phyloP scores from a whole-genome alignment of 1,284 basidiomycete species.

The Naganishia cerealis region DNA sequence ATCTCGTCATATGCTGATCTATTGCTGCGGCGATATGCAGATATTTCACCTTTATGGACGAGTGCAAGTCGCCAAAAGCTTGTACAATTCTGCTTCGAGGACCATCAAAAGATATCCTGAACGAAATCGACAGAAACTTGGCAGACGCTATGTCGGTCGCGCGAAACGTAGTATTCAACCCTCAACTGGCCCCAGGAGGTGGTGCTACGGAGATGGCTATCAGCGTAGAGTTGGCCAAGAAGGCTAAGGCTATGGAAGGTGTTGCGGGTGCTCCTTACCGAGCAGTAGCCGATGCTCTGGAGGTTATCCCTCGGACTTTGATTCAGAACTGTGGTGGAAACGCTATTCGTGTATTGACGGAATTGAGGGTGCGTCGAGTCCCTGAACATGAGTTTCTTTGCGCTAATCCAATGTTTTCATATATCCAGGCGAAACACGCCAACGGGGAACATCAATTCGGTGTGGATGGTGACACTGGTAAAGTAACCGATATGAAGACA shows the following conservation, averaged over 20 bases:
- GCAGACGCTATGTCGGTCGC: conserved; percentile 98
- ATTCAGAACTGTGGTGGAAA: conserved; percentile 96
- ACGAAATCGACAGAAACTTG: conserved; percentile 96
- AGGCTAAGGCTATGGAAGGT: conserved; percentile 74
- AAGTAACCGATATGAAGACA: conserved; percentile 90
- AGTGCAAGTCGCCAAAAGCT: conserved; percentile 90
- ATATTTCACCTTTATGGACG: conserved; percentile 94
- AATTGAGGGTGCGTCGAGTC: conserved; percentile 68
- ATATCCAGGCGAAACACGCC: conserved; percentile 83
- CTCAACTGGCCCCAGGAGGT: conserved; percentile 84
- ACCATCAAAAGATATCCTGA: conserved; percentile 95
- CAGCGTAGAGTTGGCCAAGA: conserved; percentile 80
- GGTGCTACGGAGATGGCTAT: conserved; percentile 99
- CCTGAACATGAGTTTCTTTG: conserved; percentile 21
- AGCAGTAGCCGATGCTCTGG: conserved; percentile 93
- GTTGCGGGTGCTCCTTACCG: conserved; percentile 87
- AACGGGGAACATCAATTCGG: conserved; percentile 88
- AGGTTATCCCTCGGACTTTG: conserved; percentile 92
- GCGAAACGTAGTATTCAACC: conserved; percentile 95
- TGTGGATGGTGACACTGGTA: conserved; percentile 91
- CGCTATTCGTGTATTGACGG: conserved; percentile 86
- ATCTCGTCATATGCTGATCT: background rate
- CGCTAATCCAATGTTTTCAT: background rate
- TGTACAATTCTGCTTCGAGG: conserved; percentile 98
- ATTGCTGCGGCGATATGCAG: conserved; percentile 54